Evolutionary conservation across 345 rosid species (phyloP).

Genomic region (Odontarrhena argentea): DNA sequence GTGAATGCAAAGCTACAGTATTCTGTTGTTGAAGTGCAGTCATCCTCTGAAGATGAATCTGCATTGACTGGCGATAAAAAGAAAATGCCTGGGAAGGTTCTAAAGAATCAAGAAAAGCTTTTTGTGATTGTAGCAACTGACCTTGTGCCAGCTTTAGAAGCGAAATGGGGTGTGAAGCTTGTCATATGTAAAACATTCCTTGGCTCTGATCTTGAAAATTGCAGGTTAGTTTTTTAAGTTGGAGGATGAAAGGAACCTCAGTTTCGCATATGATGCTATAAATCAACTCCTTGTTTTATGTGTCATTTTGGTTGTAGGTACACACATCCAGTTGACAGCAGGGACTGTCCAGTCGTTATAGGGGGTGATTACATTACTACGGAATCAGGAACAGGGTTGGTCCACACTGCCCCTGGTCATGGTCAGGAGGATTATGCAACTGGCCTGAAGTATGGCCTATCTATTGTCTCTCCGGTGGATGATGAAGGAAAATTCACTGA

Average conservation of each 20-base stretch:
- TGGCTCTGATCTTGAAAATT: constrained; percentile 89
- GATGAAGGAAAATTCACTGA: constrained; percentile 92
- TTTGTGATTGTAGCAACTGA: constrained; percentile 75
- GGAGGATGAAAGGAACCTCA: constrained; percentile 13
- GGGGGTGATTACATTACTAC: constrained; percentile 97
- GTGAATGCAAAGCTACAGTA: constrained; percentile 88
- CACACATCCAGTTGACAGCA: constrained; percentile 70
- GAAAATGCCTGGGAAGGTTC: constrained; percentile 61
- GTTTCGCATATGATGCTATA: constrained; percentile 17
- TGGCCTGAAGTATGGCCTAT: constrained; percentile 82
- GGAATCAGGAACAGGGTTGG: constrained; percentile 97
- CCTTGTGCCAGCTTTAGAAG: constrained; percentile 78
- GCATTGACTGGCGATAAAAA: constrained; percentile 50
- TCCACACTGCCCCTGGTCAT: constrained; percentile 99
- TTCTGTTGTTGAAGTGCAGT: constrained; percentile 72
- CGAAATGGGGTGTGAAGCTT: constrained; percentile 82
- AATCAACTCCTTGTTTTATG: constrained; percentile 24
- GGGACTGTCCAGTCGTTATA: constrained; percentile 78
- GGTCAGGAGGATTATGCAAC: constrained; percentile 95
- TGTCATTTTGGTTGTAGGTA: constrained; percentile 63
- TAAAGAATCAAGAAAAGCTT: constrained; percentile 59
- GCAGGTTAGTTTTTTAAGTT: constrained; percentile 60
- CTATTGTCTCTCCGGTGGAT: constrained; percentile 79
- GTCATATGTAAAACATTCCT: constrained; percentile 58
- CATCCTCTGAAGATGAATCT: constrained; percentile 50